These are phyloP conservation scores for Chloranthus sessilifolius DNA, from an alignment of 164 flowering plant genomes.

Conservation along the genomic window DNA sequence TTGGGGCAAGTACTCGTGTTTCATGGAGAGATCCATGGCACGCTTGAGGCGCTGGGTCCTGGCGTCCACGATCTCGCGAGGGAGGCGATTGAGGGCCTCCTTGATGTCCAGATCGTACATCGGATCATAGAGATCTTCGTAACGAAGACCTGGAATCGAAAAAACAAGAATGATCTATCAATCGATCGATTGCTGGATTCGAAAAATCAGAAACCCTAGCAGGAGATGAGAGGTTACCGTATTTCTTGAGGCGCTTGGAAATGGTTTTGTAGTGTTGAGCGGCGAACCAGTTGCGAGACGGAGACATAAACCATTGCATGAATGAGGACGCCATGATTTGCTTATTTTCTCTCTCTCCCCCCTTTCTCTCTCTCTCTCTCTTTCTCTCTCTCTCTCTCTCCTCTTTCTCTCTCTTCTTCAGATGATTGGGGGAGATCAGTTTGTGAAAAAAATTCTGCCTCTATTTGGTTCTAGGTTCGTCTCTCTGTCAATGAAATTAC, in stretches of 20 bases:
- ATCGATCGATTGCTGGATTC: not conserved
- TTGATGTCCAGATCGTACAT: conserved; percentile 72
- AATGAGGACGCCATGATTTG: conserved; percentile 43
- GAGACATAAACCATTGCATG: conserved; percentile 38
- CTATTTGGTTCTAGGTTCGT: too few relatives aligned
- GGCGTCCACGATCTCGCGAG: conserved; percentile 86
- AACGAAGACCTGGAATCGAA: conserved; percentile 58
- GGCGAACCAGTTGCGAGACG: conserved; percentile 69
- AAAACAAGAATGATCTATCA: too few relatives aligned
- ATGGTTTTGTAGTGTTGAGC: conserved; percentile 60
- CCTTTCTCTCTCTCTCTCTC: too few relatives aligned
- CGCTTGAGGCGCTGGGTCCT: conserved; percentile 91
- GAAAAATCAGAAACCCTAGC: conserved; percentile 2
- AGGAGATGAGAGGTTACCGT: conserved; percentile 36
- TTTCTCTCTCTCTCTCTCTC: conserved; percentile 9
- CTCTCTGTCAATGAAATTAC: too few relatives aligned
- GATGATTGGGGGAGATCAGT: too few relatives aligned
- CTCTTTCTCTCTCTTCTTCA: conserved; percentile 16
- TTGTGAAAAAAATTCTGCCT: too few relatives aligned
- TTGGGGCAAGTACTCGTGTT: conserved; percentile 77
- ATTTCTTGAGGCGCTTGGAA: conserved; percentile 61
- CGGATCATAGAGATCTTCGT: conserved; percentile 88
- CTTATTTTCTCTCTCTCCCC: too few relatives aligned
- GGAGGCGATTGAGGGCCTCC: conserved; percentile 83
- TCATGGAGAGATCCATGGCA: conserved; percentile 97